A percentile compares a stretch with the other conserved stretches of the same genome.
Conservation (phyloP, 768 basidiomycete genomes). For the Gelatoporia subvermispora region DNA sequence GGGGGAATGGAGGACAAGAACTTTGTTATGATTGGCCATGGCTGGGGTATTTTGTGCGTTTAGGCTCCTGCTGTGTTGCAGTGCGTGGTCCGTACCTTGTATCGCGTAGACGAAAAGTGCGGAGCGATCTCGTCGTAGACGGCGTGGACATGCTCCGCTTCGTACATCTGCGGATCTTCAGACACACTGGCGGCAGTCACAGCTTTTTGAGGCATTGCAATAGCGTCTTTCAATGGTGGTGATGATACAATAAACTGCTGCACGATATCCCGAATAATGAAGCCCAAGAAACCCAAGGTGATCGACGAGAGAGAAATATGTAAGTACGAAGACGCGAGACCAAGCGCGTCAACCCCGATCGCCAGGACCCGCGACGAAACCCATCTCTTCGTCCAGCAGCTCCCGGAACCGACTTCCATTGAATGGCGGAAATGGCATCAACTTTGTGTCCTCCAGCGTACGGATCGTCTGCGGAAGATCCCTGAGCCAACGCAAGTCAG, state of each 20-base stretch:
- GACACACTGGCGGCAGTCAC: conserved; percentile 24
- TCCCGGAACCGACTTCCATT: conserved; percentile 62
- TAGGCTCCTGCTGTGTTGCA: neutral
- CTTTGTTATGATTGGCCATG: conserved; percentile 81
- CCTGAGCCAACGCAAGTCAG: conserved; percentile 27
- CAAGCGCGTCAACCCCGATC: conserved; percentile 3
- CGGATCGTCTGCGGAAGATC: conserved; percentile 51
- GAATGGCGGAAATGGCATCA: conserved; percentile 62
- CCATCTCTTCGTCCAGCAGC: conserved; percentile 77
- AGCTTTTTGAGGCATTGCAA: conserved; percentile 10
- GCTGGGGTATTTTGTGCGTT: conserved; percentile 36
- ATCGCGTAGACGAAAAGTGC: conserved; percentile 86
- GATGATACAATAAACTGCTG: neutral
- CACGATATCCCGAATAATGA: neutral
- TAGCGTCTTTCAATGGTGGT: neutral
- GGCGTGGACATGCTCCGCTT: conserved; percentile 70
- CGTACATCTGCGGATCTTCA: conserved; percentile 55
- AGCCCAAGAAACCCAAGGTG: neutral
- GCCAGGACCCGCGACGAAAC: conserved; percentile 38
- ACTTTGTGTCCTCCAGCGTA: conserved; percentile 36
- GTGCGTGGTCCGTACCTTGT: conserved; percentile 54
- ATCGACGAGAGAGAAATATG: conserved; percentile 4
- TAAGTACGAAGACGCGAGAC: neutral
- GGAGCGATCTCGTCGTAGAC: conserved; percentile 82
- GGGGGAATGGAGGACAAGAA: conserved; percentile 70